A percentile compares a stretch with the other conserved stretches of the same genome.
phyloP scores from a whole-genome alignment of 2,329 filamentous ascomycete species.

The Diplodia sapinea region DNA sequence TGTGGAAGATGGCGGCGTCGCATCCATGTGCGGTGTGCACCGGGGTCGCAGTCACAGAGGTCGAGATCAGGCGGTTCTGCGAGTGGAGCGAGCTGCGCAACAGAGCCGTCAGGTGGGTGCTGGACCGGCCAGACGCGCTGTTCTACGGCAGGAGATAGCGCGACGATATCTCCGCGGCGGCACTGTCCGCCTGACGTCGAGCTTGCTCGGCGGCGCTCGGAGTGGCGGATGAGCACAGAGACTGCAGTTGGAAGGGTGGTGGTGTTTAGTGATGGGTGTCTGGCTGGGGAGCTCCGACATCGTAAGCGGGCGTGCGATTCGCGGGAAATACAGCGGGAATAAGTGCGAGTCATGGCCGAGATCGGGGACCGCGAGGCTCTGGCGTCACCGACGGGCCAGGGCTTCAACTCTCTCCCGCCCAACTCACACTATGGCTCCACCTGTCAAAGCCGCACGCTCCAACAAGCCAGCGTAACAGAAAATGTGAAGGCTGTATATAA shows the following conservation, averaged over 20 bases:
- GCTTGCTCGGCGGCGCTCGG: background rate
- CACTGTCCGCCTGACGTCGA: too few relatives aligned
- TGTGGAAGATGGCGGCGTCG: conserved; percentile 25
- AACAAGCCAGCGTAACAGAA: background rate
- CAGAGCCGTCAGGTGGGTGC: conserved; percentile 19
- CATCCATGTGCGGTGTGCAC: conserved; percentile 25
- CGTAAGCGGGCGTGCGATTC: background rate
- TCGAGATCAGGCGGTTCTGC: conserved; percentile 12
- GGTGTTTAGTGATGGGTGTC: background rate
- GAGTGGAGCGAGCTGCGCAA: conserved; percentile 17
- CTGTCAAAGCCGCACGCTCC: background rate
- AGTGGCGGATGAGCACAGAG: background rate
- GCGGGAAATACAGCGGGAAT: conserved; percentile 20
- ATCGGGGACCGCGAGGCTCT: conserved; percentile 1
- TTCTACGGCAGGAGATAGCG: conserved; percentile 24
- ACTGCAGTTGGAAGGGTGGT: background rate
- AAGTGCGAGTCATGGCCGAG: conserved; percentile 25
- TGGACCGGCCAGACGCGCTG: conserved; percentile 18
- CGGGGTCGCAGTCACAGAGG: conserved; percentile 7
- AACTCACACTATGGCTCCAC: background rate
- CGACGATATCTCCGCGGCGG: background rate
- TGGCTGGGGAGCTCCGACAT: background rate
- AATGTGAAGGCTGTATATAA: background rate
- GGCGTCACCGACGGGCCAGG: conserved; percentile 2
- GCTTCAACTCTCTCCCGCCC: background rate